Conservation (phyloP, 192 early-diverging fungal genomes). For the Gaertneriomyces semiglobifer region DNA sequence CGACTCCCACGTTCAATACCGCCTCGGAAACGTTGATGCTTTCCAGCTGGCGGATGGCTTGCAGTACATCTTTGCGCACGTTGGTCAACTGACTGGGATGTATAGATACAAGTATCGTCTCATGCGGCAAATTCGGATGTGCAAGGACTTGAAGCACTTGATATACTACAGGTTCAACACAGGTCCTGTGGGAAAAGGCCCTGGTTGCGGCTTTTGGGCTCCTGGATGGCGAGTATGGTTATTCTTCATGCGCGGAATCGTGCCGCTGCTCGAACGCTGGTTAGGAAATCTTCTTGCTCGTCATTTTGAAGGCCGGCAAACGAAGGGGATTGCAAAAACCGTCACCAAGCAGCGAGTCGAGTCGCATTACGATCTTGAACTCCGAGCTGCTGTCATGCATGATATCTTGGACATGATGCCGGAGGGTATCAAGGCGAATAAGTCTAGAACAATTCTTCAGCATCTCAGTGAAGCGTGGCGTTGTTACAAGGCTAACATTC, state of each 20-base stretch:
- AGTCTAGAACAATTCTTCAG: constrained; percentile 91
- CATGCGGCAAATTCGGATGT: constrained; percentile 92
- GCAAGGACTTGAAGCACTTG: constrained; percentile 92
- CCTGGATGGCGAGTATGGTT: constrained; percentile 99
- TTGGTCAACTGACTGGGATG: constrained; percentile 98
- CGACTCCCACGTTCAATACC: constrained; percentile 97
- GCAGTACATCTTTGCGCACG: constrained; percentile 98
- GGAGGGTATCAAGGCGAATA: constrained; percentile 95
- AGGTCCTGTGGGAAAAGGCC: constrained; percentile 95
- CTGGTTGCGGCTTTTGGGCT: constrained; percentile 98
- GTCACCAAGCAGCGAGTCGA: constrained; percentile 99
- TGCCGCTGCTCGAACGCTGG: constrained; percentile 96
- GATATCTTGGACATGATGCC: constrained; percentile 99
- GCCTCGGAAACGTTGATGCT: constrained; percentile 96
- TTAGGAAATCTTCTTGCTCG: constrained; percentile 96
- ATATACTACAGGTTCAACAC: constrained; percentile 83
- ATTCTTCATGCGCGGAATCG: constrained; percentile 98
- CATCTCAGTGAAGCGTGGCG: constrained; percentile 77
- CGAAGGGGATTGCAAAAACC: constrained; percentile 96
- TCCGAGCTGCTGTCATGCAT: constrained; percentile 97
- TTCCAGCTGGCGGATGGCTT: constrained; percentile 98
- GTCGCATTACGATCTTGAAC: constrained; percentile 95
- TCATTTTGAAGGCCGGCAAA: constrained; percentile 97
- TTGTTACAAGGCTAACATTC: constrained; percentile 96
- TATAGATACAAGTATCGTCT: constrained; percentile 98